A percentile compares a stretch with the other conserved stretches of the same genome.
phyloP scores from a whole-genome alignment of 306 rosid genomes.

The Corylus americana region DNA sequence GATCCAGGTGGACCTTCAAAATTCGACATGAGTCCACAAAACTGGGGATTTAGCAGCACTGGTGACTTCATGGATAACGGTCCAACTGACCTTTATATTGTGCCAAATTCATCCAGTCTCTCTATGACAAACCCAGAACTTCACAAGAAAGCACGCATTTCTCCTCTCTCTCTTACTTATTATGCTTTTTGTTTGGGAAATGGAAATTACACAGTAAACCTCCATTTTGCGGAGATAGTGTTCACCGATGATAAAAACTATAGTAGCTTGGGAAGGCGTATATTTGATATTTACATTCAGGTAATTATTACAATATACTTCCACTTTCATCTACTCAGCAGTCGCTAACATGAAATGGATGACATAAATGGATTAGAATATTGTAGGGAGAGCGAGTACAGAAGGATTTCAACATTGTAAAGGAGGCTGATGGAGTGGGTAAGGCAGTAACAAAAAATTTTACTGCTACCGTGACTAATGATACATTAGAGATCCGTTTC shows the following conservation, averaged over 20 bases:
- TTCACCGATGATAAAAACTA: no score
- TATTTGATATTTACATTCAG: no score
- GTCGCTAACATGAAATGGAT: no score
- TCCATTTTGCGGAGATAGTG: no score
- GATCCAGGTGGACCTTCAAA: constrained; percentile 15
- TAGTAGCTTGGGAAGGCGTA: no score
- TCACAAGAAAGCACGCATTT: neutral
- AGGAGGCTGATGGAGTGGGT: constrained; percentile 38
- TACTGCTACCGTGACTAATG: constrained; percentile 1
- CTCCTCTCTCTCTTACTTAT: no score
- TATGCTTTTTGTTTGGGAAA: no score
- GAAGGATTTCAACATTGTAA: constrained; percentile 44
- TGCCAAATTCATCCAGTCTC: constrained; percentile 19
- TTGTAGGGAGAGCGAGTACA: constrained; percentile 11
- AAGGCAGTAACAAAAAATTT: constrained; percentile 3
- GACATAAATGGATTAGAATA: no score
- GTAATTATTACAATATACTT: no score
- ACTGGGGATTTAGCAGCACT: constrained; percentile 45
- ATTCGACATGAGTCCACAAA: neutral
- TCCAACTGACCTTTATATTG: neutral
- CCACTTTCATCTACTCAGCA: no score
- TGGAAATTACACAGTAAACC: no score
- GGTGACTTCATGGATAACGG: constrained; percentile 28
- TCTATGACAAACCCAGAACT: neutral
- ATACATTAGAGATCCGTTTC: constrained; percentile 40